phyloP scores from a whole-genome alignment of 2,329 filamentous ascomycete genomes.

The Bipolaris cookei region DNA sequence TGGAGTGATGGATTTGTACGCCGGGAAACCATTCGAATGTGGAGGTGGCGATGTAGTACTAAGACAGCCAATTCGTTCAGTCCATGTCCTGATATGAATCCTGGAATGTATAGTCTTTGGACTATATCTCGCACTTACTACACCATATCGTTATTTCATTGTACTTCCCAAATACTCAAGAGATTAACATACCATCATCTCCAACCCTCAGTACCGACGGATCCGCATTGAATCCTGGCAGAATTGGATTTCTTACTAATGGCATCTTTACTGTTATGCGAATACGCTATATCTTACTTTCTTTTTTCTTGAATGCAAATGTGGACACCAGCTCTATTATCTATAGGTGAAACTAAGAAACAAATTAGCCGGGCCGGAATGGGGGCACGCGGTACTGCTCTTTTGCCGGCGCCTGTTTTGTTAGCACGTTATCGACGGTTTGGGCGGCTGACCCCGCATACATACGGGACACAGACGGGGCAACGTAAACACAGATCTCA shows the following conservation, averaged over 20 bases:
- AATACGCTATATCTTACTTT: neutral
- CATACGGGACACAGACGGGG: neutral
- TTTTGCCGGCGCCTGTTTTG: conserved; percentile 20
- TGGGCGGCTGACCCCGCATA: neutral
- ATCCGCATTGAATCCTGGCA: conserved; percentile 68
- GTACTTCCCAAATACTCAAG: neutral
- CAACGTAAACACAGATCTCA: too few relatives aligned
- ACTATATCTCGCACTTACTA: neutral
- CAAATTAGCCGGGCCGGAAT: conserved; percentile 14
- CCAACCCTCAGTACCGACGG: conserved; percentile 61
- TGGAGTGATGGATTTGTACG: conserved; percentile 61
- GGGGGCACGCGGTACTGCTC: neutral
- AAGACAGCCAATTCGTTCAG: neutral
- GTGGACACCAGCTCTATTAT: neutral
- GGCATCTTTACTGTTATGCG: conserved; percentile 31
- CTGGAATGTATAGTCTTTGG: neutral
- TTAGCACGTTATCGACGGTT: neutral
- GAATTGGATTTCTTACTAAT: conserved; percentile 57
- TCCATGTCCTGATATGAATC: neutral
- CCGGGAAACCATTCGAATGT: conserved; percentile 69
- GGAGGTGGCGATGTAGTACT: conserved; percentile 66
- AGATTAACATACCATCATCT: conserved; percentile 41
- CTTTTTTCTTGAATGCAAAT: neutral
- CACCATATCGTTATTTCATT: neutral
- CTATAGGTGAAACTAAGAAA: neutral